Conservation (phyloP, 768 basidiomycete species). For the Boletales sp. region DNA sequence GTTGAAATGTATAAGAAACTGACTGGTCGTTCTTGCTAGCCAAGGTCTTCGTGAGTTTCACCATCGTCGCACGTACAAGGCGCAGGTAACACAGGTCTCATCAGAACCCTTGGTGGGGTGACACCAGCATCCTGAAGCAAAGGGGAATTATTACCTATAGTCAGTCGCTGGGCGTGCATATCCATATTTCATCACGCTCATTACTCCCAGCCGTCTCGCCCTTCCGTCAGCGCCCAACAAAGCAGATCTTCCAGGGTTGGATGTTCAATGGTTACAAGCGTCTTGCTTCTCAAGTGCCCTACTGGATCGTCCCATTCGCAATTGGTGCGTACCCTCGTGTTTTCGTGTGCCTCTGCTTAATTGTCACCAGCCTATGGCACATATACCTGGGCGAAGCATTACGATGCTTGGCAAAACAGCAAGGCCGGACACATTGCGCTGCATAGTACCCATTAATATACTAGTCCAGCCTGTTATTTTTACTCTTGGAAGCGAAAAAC, state of each 20-base stretch:
- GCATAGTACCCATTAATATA: slow-evolving; percentile 24
- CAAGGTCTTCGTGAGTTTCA: slow-evolving; percentile 73
- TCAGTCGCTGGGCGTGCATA: slow-evolving; percentile 39
- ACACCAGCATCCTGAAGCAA: slow-evolving; percentile 61
- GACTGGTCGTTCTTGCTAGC: slow-evolving; percentile 38
- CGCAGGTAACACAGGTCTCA: slow-evolving; percentile 2
- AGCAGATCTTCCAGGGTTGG: slow-evolving; percentile 68
- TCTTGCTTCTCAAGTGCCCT: slow-evolving; percentile 66
- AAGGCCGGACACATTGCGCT: slow-evolving; percentile 74
- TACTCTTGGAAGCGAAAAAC: slow-evolving; percentile 8
- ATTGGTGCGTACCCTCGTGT: slow-evolving; percentile 52
- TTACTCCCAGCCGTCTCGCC: slow-evolving; percentile 68
- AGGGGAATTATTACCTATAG: slow-evolving; percentile 81
- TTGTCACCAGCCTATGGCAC: slow-evolving; percentile 59
- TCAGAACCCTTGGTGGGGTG: slow-evolving; percentile 92
- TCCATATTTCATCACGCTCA: not conserved
- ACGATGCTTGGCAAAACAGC: slow-evolving; percentile 66
- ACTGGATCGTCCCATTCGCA: slow-evolving; percentile 75
- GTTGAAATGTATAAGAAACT: not conserved
- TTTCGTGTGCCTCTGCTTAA: not conserved
- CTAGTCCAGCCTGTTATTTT: slow-evolving; percentile 13
- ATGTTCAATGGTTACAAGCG: slow-evolving; percentile 86
- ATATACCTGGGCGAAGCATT: slow-evolving; percentile 76
- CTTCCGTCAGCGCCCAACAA: slow-evolving; percentile 69
- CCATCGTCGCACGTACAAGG: not conserved